Evolutionary conservation across 805 yeast genomes (phyloP), one percentile per base, ranked within the genome.

Genomic region (Barnettozyma sucrosica): DNA sequence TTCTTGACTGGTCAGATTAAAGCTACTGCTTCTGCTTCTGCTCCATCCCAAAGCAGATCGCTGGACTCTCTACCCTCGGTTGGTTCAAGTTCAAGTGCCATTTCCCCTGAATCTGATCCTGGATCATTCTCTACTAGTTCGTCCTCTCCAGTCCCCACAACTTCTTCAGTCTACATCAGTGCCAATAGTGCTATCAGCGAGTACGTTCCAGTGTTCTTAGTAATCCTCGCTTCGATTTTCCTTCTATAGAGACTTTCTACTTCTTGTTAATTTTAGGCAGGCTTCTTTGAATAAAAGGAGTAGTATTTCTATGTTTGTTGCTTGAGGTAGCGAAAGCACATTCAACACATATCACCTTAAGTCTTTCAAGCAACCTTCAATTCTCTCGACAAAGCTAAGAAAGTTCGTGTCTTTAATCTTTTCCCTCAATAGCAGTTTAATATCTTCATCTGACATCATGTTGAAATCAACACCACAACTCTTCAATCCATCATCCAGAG

Each of bases 321-420:
- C 32, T 13, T 13, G 3, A 14, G 5, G 16, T 14, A 28, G 32
- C 16, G 14, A 14, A 9, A 13, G 13, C 28, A 25, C 28, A 25
- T 9, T 13, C 14, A 28, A 9, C 32, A 28, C 7, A 11, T 11
- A 14, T 38, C 34, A 41, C 36, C 41, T 42, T 45, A 57, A 47
- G 19, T 46, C 48, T 9, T 56, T 56, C 26, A 57, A 46, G 33
- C 56, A 52, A 1, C 28, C 26, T 41, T 58, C 63, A 13, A 58
- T 41, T 28, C 55, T 49, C 26, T 54, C 59, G 2, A 59, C 62
- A 48, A 58, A 58, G n/a, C 47, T 49, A 14, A 60, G 52, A 33
- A 60, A 60, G 4, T 48, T 45, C 26, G 43, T 36, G 45, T 58
- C 63, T 33, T 56, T 56, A n/a, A 60, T 51, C 41, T 53, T 56